Base-by-base conservation (phyloP, 2,329 filamentous ascomycete genomes). In the Rutstroemia sp. region DNA sequence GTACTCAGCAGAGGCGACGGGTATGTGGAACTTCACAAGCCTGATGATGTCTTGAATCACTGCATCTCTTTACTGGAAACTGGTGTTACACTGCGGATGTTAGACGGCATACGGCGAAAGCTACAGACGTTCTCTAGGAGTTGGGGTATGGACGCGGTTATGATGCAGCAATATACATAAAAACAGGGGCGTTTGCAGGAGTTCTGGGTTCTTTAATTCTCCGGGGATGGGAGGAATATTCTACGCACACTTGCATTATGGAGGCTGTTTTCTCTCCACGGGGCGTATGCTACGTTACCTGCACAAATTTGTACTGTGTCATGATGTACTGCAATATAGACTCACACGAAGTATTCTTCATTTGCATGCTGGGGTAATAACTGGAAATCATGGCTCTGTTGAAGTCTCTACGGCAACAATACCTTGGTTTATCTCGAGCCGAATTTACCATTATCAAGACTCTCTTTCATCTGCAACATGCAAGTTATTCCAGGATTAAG, bases 51-150 rank as follows among this genome's bases (percentile, higher is more conserved):
- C 4, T 69, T 82, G 25, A 72, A 72, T 27, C 75, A 80, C 61
- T 79, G 76, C 64, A 71, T 79, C 58, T 76, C 78, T 46, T 68
- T 81, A 46, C 71, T 82, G 53, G 76, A 79, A 48, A 76, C 78
- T 58, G 79, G 78, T 34, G 69, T 75, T 14, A 71, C 76, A 36
- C 77, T 75, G 47, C 73, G 77, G 21, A 76, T 82, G 61, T 76
- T 76, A 6, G 78, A 81, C 60, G 79, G 79, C 8, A 78, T 81
- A 57, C 73, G 75, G 42, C 72, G 73, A 55, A 82, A 82, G 67
- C 70, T 82, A 23, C 75, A 78, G 57, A 73, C 72, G 5, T 61
- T 71, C 42, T 58, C 64, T 39, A 59, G 58, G 25, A 69, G 63
- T 46, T 71, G 69, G 70, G 63, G 63, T n/a, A 55, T 51, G 25